Percentiles rank a stretch among this genome's conserved stretches.
Conservation (phyloP, 352 stramenopile genomes). For the Phytophthora sp. region DNA sequence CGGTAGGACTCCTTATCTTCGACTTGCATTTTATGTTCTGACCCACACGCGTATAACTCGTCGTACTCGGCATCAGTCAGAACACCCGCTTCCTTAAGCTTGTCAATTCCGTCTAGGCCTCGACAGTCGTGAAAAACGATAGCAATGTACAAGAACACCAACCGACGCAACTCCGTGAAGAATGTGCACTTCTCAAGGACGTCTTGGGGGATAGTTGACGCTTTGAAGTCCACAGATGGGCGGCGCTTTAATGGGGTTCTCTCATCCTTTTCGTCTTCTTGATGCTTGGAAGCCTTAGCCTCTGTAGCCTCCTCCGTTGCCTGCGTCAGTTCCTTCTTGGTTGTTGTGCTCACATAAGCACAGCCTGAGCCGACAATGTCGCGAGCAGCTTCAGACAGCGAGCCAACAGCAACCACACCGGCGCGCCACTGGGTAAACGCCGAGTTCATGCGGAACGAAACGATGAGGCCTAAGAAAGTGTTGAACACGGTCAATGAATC, state of each 20-base stretch:
- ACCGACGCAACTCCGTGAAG: constrained; percentile 71
- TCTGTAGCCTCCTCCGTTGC: neutral
- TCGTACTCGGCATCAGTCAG: constrained; percentile 73
- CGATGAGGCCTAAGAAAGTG: constrained; percentile 79
- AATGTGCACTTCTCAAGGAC: constrained; percentile 81
- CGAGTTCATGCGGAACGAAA: constrained; percentile 86
- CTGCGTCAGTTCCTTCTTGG: constrained; percentile 23
- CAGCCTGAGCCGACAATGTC: constrained; percentile 78
- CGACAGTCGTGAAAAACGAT: constrained; percentile 85
- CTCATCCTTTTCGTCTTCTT: constrained; percentile 1
- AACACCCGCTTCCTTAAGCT: constrained; percentile 60
- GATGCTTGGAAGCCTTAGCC: neutral
- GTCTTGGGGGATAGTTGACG: constrained; percentile 49
- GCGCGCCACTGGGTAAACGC: constrained; percentile 81
- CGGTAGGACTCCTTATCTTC: constrained; percentile 49
- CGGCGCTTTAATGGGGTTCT: neutral
- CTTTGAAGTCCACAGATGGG: constrained; percentile 15
- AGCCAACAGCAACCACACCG: constrained; percentile 67
- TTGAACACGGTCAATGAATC: constrained; percentile 89
- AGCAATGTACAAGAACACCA: constrained; percentile 85
- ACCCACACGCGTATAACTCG: constrained; percentile 73
- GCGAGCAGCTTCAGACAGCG: constrained; percentile 63
- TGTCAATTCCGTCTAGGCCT: constrained; percentile 70
- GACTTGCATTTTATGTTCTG: constrained; percentile 53
- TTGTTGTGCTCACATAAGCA: constrained; percentile 64